Conservation (phyloP, 2,329 filamentous ascomycete genomes). For the Arthrobotrys pseudoclavata region DNA sequence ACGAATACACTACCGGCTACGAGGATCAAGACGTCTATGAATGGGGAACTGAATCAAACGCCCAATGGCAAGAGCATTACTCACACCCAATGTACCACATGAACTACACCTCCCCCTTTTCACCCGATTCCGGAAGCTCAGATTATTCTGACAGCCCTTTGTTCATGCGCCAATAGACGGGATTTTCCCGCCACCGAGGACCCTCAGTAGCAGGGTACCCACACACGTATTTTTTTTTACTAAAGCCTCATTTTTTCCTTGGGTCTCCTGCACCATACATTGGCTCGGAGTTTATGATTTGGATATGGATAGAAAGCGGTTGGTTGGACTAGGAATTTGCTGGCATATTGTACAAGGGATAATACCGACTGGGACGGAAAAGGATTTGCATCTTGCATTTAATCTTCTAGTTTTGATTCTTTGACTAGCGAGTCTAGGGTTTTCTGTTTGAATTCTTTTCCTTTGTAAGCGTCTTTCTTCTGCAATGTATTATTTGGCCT, state of each 20-base stretch:
- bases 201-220: conserved; percentile 27
- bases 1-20: conserved; percentile 53
- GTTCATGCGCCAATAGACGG: conserved; percentile 51
- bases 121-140: conserved; percentile 55
- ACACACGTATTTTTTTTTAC: conserved; percentile 28
- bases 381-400: conserved; percentile 52
- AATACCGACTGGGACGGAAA: conserved; percentile 50
- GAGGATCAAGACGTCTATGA: conserved; percentile 57
- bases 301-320: conserved; percentile 30
- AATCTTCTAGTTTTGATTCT: conserved; percentile 32
- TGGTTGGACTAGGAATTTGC: conserved; percentile 38
- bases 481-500: conserved; percentile 34
- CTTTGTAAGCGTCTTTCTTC: conserved; percentile 44
- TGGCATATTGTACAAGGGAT: conserved; percentile 34
- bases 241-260: conserved; percentile 36
- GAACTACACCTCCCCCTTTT: conserved; percentile 56
- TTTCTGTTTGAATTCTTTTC: conserved; percentile 31
- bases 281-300: conserved; percentile 52
- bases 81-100: conserved; percentile 55
- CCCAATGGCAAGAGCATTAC: conserved; percentile 57
- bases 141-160: conserved; percentile 57
- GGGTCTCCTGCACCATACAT: conserved; percentile 53
- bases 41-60: conserved; percentile 43
- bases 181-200: conserved; percentile 32
- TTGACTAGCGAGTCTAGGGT: conserved; percentile 52